Base-by-base conservation (phyloP, 78 protist genomes). In the Carpediemonas membranifera region DNA sequence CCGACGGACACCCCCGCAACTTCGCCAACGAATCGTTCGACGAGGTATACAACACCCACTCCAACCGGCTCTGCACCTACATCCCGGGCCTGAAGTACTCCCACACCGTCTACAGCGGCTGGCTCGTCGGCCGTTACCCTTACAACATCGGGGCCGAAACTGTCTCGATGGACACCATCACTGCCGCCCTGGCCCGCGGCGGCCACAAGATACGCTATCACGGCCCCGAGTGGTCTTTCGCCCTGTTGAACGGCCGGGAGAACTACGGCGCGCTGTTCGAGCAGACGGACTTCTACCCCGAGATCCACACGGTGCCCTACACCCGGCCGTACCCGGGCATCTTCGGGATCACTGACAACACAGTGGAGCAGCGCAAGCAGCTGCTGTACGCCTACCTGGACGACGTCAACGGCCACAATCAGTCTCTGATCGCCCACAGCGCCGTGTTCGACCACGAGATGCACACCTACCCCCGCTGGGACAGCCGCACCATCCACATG, bases 41-140 rank as follows among this genome's bases (percentile, higher is more conserved):
- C 33, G 61, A 57, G 13, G n/a, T n/a, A n/a, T 57, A 15, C 61
- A 7, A 33, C 33, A 13, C 33, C 7, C 7, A 7, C 33, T 33
- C 47, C 30, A 36, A 33, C 13, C 33, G 47, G 27, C 33, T 57
- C 61, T 36, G 30, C 33, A 33, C 33, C 61, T 34, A 57, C 13
- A 36, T 57, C 61, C 61, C 61, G 30, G 30, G 47, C 7, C 7
- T 57, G 47, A 57, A 57, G 61, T 57, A 57, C 33, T 57, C 61
- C 14, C 61, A 57, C 33, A 36, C 33, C 7, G 33, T 57, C 13
- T 57, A 57, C 13, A 15, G 47, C 13, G 14, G 25, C 33, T 36
- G 30, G 7, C 61, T 57, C 33, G 33, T 36, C 14, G 61, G 61
- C 7, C 30, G n/a, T n/a, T n/a, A n/a, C n/a, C n/a, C n/a, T n/a